These are phyloP conservation scores for Fusarium nelsonii DNA, from an alignment of 2,329 filamentous ascomycete genomes.

Conservation along the genomic window DNA sequence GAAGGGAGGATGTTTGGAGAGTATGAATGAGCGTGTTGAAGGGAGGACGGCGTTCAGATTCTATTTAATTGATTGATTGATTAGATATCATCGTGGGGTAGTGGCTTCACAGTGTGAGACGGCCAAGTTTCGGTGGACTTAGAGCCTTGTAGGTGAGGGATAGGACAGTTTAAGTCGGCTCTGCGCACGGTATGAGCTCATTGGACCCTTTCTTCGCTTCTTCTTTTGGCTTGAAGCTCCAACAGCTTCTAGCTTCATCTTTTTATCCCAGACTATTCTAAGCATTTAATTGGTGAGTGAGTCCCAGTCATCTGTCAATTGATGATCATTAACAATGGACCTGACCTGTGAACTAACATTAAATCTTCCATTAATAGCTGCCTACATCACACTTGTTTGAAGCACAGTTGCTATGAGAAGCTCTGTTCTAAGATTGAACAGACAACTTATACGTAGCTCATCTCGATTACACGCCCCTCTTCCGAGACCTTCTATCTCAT, in stretches of 20 bases:
- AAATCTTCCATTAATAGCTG: neutral
- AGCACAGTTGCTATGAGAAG: constrained; percentile 34
- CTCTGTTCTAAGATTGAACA: constrained; percentile 20
- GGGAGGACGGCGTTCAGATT: constrained; percentile 31
- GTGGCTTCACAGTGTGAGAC: constrained; percentile 36
- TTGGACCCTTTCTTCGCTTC: constrained; percentile 36
- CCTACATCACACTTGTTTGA: neutral
- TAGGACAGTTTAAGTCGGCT: neutral
- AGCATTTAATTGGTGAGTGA: constrained; percentile 12
- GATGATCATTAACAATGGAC: neutral
- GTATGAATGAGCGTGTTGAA: constrained; percentile 8
- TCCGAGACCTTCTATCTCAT: neutral
- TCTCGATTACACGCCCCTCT: neutral
- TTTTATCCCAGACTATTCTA: constrained; percentile 5
- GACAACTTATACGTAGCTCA: constrained; percentile 17
- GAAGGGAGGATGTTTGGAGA: neutral
- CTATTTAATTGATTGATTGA: constrained; percentile 53
- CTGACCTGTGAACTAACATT: neutral
- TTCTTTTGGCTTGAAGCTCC: constrained; percentile 15
- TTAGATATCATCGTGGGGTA: constrained; percentile 52
- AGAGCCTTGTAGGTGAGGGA: accelerated
- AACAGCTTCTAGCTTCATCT: constrained; percentile 21
- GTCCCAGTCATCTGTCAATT: neutral
- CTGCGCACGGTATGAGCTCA: constrained; percentile 52
- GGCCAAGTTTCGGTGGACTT: no score